Evolutionary conservation across 441 rosid species (phyloP).

Genomic region (Gossypium trilobum): DNA sequence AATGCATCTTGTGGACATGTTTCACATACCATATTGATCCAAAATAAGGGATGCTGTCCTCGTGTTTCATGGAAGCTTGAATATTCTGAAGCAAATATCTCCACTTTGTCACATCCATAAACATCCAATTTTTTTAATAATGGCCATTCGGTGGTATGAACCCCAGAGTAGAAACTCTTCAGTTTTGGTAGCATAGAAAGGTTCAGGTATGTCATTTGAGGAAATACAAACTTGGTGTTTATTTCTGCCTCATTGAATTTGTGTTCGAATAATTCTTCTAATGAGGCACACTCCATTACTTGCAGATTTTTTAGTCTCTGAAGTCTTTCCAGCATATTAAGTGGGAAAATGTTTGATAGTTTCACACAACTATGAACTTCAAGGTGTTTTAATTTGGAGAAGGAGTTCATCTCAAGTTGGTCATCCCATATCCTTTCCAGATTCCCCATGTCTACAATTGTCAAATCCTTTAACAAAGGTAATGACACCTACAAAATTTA

Average conservation of each 20-base stretch:
- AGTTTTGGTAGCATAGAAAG: slow-evolving; percentile 16
- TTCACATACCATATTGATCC: not conserved
- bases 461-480: slow-evolving; percentile 3
- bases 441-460: not conserved
- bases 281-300: not conserved
- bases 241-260: not conserved
- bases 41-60: not conserved
- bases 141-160: slow-evolving; percentile 12
- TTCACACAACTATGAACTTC: not conserved
- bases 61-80: not conserved
- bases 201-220: slow-evolving; percentile 1
- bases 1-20: not conserved
- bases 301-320: slow-evolving; percentile 1
- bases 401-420: not conserved
- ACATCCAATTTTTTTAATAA: slow-evolving; percentile 1
- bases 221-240: slow-evolving; percentile 1
- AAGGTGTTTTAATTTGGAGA: not conserved
- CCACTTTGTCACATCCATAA: not conserved
- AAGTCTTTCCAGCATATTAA: slow-evolving; percentile 1
- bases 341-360: not conserved
- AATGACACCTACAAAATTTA: not conserved
- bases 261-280: slow-evolving; percentile 3
- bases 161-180: slow-evolving; percentile 11
- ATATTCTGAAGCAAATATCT: not conserved
- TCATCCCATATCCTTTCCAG: slow-evolving; percentile 6